Conservation (phyloP, 768 basidiomycete species). For the Boletus coccyginus region DNA sequence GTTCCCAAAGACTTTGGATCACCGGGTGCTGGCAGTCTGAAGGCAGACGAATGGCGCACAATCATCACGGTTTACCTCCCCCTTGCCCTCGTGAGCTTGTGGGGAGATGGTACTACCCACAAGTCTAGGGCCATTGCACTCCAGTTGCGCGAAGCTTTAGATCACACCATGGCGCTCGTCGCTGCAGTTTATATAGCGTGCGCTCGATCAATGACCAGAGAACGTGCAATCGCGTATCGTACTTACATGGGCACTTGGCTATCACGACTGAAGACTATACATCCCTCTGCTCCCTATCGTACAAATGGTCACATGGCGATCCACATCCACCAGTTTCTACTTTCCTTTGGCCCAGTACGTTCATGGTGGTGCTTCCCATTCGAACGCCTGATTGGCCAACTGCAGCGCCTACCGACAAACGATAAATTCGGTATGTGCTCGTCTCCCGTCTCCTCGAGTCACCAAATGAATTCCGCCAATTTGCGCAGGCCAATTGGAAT, state of each 20-base stretch:
- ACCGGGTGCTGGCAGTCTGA: neutral
- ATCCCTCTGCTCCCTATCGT: neutral
- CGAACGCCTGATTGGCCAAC: neutral
- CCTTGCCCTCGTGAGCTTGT: neutral
- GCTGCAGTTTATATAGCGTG: neutral
- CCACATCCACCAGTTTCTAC: neutral
- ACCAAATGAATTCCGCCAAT: neutral
- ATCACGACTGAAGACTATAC: neutral
- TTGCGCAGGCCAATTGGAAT: neutral
- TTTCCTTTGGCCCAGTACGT: neutral
- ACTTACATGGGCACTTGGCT: neutral
- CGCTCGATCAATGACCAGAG: neutral
- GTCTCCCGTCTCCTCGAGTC: no score
- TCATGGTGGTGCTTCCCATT: conserved; percentile 4
- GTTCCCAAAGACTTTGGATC: neutral
- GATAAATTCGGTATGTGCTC: neutral
- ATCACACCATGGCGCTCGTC: conserved; percentile 2
- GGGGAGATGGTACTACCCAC: neutral
- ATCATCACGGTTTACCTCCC: neutral
- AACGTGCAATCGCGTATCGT: neutral
- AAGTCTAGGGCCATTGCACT: neutral
- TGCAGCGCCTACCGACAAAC: neutral
- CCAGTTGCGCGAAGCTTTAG: neutral
- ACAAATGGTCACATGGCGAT: neutral
- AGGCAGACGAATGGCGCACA: conserved; percentile 2